Conservation (phyloP, 108 stramenopile genomes). For the Halocafeteria seosinensis region DNA sequence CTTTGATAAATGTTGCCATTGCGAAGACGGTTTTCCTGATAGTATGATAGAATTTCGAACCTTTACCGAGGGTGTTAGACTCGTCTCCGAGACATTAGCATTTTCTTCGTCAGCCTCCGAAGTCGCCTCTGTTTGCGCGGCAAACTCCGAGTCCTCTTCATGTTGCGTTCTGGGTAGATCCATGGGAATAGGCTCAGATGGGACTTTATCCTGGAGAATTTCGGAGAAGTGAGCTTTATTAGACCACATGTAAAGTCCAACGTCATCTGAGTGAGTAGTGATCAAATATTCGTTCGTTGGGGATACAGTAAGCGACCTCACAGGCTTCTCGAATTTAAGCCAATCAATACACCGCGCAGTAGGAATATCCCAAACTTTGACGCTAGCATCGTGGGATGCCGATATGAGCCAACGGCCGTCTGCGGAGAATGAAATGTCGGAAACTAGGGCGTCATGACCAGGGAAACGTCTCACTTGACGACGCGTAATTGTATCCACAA, state of each 20-base stretch:
- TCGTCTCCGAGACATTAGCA: slow-evolving; percentile 15
- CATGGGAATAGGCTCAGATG: not conserved
- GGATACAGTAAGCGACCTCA: slow-evolving; percentile 57
- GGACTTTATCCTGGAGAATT: not conserved
- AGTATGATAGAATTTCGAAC: slow-evolving; percentile 50
- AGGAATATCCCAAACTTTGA: slow-evolving; percentile 83
- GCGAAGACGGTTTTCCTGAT: slow-evolving; percentile 65
- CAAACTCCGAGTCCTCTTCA: not conserved
- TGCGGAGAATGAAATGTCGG: slow-evolving; percentile 65
- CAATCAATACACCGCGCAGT: slow-evolving; percentile 79
- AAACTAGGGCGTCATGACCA: slow-evolving; percentile 46
- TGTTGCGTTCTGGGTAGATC: not conserved
- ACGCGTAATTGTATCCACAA: slow-evolving; percentile 21
- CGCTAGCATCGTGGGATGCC: slow-evolving; percentile 56
- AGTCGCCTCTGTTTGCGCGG: not conserved
- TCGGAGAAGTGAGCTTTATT: slow-evolving; percentile 36
- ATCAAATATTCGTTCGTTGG: slow-evolving; percentile 89
- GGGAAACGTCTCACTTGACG: slow-evolving; percentile 23
- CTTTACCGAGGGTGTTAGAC: slow-evolving; percentile 29
- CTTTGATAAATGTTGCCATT: slow-evolving; percentile 85
- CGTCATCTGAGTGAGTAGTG: slow-evolving; percentile 57
- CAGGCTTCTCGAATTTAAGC: slow-evolving; percentile 58
- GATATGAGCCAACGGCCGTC: slow-evolving; percentile 69
- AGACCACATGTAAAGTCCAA: slow-evolving; percentile 76
- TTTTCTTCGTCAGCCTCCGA: slow-evolving; percentile 40